Conservation (phyloP, 179 eudicot genomes). For the Drosera spatulata region DNA sequence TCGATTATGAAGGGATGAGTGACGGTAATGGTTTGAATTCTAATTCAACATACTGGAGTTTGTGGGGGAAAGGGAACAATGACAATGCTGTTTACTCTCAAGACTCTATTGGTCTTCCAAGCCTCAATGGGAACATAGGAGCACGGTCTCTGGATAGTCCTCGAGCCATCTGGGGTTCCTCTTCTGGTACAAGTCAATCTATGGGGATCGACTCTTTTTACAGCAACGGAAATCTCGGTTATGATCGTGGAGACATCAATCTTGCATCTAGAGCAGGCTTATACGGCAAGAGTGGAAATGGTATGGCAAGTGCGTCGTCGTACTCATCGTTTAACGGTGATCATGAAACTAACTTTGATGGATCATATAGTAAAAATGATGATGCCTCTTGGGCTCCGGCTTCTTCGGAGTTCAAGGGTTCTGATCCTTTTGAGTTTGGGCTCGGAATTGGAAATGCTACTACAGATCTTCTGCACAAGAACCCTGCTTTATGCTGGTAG, state of each 20-base stretch:
- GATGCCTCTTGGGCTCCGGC: slow-evolving; percentile 28
- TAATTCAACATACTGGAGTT: slow-evolving; percentile 31
- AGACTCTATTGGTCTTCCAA: slow-evolving; percentile 10
- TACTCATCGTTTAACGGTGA: slow-evolving; percentile 22
- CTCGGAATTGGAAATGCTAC: slow-evolving; percentile 42
- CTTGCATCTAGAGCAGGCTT: slow-evolving; percentile 15
- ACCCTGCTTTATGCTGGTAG: slow-evolving; percentile 51
- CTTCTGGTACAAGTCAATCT: slow-evolving; percentile 19
- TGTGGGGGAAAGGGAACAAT: slow-evolving; percentile 38
- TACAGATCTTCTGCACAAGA: slow-evolving; percentile 40
- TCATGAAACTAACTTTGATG: slow-evolving; percentile 25
- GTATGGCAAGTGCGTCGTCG: slow-evolving; percentile 15
- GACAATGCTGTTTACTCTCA: slow-evolving; percentile 12
- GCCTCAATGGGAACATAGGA: slow-evolving; percentile 25
- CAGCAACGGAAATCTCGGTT: slow-evolving; percentile 16
- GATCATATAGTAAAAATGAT: slow-evolving; percentile 18
- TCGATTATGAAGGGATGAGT: slow-evolving; percentile 27
- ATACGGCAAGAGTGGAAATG: slow-evolving; percentile 13
- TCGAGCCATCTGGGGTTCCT: slow-evolving; percentile 33
- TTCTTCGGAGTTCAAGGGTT: slow-evolving; percentile 27
- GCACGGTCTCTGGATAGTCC: slow-evolving; percentile 16
- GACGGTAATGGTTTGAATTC: slow-evolving; percentile 19
- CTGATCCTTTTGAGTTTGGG: slow-evolving; percentile 34
- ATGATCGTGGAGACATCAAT: slow-evolving; percentile 19
- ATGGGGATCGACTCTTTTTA: slow-evolving; percentile 19